phyloP scores from a whole-genome alignment of 495 filamentous ascomycete species.

The Ramalina intermedia region DNA sequence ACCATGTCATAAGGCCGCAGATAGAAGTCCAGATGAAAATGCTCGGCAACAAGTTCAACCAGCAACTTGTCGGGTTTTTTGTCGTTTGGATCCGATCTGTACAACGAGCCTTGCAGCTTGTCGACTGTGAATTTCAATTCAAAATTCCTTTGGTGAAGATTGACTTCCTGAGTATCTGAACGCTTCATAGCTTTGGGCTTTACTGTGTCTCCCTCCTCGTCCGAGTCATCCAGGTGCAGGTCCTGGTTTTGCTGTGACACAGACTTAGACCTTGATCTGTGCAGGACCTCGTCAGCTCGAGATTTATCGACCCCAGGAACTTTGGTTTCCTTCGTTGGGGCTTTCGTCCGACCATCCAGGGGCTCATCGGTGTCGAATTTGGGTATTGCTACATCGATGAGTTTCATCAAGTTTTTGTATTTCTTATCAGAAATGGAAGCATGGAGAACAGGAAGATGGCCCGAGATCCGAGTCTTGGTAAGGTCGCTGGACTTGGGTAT shows the following conservation, averaged over 20 bases:
- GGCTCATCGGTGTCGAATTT: constrained; percentile 49
- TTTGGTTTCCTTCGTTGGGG: constrained; percentile 15
- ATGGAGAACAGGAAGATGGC: constrained; percentile 82
- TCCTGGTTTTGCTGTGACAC: constrained; percentile 58
- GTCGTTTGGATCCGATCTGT: constrained; percentile 68
- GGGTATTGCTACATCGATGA: constrained; percentile 90
- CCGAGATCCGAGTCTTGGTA: constrained; percentile 81
- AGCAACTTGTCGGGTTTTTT: constrained; percentile 65
- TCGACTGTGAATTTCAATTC: constrained; percentile 95
- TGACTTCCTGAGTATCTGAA: constrained; percentile 42
- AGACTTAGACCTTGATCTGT: constrained; percentile 38
- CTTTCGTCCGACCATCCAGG: constrained; percentile 10
- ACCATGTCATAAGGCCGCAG: constrained; percentile 82
- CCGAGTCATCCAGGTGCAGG: constrained; percentile 64
- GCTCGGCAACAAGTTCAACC: constrained; percentile 80
- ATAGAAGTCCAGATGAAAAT: constrained; percentile 75
- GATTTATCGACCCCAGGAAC: constrained; percentile 12
- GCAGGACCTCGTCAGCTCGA: constrained; percentile 24
- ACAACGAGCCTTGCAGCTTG: constrained; percentile 80
- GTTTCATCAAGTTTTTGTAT: constrained; percentile 89
- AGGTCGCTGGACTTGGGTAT: constrained; percentile 85
- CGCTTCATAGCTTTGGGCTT: constrained; percentile 49
- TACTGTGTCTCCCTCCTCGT: constrained; percentile 38
- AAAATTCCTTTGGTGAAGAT: constrained; percentile 74
- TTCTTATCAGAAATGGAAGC: constrained; percentile 85